Evolutionary conservation across 164 flowering plant genomes (phyloP), one percentile per base, ranked within the genome.

Genomic region (Protea cynaroides): DNA sequence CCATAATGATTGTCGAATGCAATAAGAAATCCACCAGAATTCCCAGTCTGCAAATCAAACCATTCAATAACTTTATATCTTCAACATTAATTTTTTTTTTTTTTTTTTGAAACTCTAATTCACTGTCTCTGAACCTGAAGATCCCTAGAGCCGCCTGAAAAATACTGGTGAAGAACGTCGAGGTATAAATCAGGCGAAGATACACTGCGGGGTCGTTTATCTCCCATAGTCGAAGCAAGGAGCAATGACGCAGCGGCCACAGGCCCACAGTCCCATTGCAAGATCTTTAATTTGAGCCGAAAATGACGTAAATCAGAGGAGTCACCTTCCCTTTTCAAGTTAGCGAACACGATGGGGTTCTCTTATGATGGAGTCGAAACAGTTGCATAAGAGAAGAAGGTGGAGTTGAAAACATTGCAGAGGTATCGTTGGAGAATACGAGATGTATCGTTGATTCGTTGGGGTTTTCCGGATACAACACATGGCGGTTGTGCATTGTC

Each of bases 21-120:
- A 96, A 88, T 25, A 92, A 57, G 58, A 92, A 92, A 71, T 92
- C 98, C 50, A 92, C 95, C 73, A 92, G 55, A 25, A 92, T 79
- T 18, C 98, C 96, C 40, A 92, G 68, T 63, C 96, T 92, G 81
- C 50, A 53, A 23, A 59, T 49, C 14, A 15, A 49, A 18, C 18
- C 38, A 29, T 29, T 29, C 13, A 40, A 40, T 4, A 8, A 1
- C 46, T 40, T 43, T 12, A 3, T 3, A 40, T 37, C 40, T 37
- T 4, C 4, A 40, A 40, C 4, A 40, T 3, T 1, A 15, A 49
- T 15, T n/a, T n/a, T n/a, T n/a, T n/a, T n/a, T n/a, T n/a, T n/a
- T n/a, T n/a, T n/a, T n/a, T n/a, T n/a, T n/a, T 14, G 1, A 18
- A 81, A 15, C 43, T 61, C 7, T 11, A 3, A 38, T 17, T 36